Percentiles rank a stretch among this genome's conserved stretches.
Evolutionary conservation across 2,329 filamentous ascomycete species (phyloP).

Genomic region (Verticillium isaacii): DNA sequence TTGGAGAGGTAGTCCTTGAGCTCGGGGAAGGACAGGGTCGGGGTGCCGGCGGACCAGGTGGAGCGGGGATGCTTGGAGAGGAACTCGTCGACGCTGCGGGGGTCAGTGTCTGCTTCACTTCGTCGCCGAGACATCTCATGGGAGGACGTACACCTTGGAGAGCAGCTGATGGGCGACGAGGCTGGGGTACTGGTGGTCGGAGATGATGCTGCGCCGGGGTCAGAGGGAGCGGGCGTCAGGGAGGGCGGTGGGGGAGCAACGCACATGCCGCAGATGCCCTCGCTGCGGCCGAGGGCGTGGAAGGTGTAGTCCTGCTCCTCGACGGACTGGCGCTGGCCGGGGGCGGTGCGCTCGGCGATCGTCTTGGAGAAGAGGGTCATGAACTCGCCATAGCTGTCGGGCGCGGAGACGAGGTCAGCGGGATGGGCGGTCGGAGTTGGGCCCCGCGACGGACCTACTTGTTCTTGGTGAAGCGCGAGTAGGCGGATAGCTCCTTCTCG

Average conservation of each 20-base stretch:
- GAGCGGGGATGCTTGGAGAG: conserved; percentile 68
- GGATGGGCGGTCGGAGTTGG: conserved; percentile 11
- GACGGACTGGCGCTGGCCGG: conserved; percentile 80
- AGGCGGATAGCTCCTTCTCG: conserved; percentile 73
- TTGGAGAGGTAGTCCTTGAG: conserved; percentile 69
- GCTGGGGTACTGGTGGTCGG: conserved; percentile 68
- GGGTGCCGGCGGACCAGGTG: conserved; percentile 54
- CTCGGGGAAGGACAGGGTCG: conserved; percentile 60
- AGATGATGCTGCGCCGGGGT: conserved; percentile 50
- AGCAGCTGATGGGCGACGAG: conserved; percentile 83
- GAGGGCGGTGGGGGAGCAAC: neutral
- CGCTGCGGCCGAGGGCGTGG: conserved; percentile 70
- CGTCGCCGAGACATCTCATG: neutral
- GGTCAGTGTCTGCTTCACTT: neutral
- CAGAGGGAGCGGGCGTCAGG: neutral
- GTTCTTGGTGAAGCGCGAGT: conserved; percentile 73
- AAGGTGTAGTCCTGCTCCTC: conserved; percentile 78
- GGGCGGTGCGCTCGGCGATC: conserved; percentile 76
- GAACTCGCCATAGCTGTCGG: conserved; percentile 47
- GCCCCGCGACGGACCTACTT: conserved; percentile 43
- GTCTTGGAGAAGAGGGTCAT: conserved; percentile 84
- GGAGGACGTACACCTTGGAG: conserved; percentile 48
- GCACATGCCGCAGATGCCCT: conserved; percentile 65
- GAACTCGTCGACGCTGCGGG: conserved; percentile 70
- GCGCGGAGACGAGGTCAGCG: conserved; percentile 2